Base-by-base conservation (phyloP, 2,329 filamentous ascomycete species). In the Trichoderma arundinaceum region DNA sequence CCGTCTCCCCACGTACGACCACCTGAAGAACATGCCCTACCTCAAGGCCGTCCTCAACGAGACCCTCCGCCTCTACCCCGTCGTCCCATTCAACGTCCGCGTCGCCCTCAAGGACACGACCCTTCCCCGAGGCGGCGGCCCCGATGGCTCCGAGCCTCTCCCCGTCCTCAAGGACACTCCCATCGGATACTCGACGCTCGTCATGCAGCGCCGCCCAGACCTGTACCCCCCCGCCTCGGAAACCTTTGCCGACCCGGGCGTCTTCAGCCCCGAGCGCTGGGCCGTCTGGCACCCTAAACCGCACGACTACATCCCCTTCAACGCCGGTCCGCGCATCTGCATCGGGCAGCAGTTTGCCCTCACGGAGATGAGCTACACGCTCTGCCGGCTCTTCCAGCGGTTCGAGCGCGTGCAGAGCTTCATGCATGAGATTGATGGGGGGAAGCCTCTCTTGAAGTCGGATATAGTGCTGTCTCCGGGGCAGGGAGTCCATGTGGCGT, bases 21-120 rank as follows among this genome's bases (percentile, higher is more conserved):
- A 97, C 74, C 83, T 97, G 66, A 97, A 96, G 81, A 84, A 84
- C 69, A 96, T 97, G 92, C 90, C 90, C 72, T 97, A 94, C 75
- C 85, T 95, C 66, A 82, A 87, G 76, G 82, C 89, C 71, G 79
- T 90, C 57, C 83, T 96, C 71, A 90, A 92, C 78, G 92, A 96
- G 79, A 91, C 87, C 0, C 84, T 94, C 66, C 88, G 92, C 13
- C 78, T 94, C 10, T 92, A 94, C 76, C 92, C 92, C 0, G 83
- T 87, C 13, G 90, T 95, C 1, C 92, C 92, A 1, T 91, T 90
- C 81, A 95, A 95, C 77, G 84, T 92, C 59, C 89, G 92, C 68
- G 80, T 89, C 38, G 86, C 91, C 12, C 82, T 92, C 12, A 83
- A 82, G 66, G 90, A 94, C 78, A 94, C 92, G 2, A 91, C 87